phyloP scores from a whole-genome alignment of 192 early-diverging fungal species.

The Coemansia asiatica region DNA sequence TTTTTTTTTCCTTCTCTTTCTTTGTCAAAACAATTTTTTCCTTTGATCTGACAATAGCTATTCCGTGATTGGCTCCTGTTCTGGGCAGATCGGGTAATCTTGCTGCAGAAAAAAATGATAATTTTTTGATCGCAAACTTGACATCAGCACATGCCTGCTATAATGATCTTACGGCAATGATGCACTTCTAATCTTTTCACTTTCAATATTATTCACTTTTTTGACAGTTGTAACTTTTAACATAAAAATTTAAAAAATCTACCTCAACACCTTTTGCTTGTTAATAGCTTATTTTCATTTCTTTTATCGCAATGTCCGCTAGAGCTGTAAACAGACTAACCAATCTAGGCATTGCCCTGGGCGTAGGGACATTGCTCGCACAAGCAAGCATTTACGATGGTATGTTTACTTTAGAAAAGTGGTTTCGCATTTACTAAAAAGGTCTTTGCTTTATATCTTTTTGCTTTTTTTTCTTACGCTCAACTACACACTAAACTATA shows the following conservation, averaged over 20 bases:
- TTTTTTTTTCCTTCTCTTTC: not conserved
- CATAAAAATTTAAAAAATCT: no score
- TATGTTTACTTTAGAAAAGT: conserved; percentile 30
- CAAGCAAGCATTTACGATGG: conserved; percentile 94
- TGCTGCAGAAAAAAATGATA: not conserved
- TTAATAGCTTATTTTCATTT: not conserved
- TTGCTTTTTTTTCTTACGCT: not conserved
- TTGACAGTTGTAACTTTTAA: no score
- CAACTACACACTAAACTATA: not conserved
- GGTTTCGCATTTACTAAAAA: not conserved
- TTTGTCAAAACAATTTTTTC: not conserved
- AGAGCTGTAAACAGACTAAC: conserved; percentile 65
- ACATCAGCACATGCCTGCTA: no score
- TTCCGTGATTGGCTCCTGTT: not conserved
- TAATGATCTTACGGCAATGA: no score
- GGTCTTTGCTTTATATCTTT: not conserved
- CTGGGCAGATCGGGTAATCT: not conserved
- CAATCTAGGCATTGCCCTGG: conserved; percentile 77
- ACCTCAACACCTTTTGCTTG: not conserved
- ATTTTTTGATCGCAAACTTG: not conserved
- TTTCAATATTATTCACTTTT: no score
- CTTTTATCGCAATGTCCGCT: conserved; percentile 20
- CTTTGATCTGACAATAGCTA: not conserved
- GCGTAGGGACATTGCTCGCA: conserved; percentile 64
- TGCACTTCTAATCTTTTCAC: no score